Evolutionary conservation across 202 grass and related monocot genomes (phyloP), one percentile per base, ranked within the genome.

Genomic region (Schoenoplectus triqueter): DNA sequence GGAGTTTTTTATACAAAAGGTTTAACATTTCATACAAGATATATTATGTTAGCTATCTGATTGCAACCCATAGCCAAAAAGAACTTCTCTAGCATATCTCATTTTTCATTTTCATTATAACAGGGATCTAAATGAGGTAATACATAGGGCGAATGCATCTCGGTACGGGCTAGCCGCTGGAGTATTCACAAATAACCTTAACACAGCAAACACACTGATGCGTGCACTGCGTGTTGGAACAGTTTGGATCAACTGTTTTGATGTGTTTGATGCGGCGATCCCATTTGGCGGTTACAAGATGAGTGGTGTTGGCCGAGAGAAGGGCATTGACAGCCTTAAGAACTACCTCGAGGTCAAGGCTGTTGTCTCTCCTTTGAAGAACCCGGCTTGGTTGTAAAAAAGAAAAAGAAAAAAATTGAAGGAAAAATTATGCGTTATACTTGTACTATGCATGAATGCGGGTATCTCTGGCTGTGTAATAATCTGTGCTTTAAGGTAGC

Each of bases 241-340:
- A 1, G 86, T 97, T 42, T 97, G 91, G 89, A 10, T 97, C 7
- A 97, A 97, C 86, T 92, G 88, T 88, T 97, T 87, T 82, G 82
- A 91, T 84, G 76, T 85, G 40, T 81, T 93, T 47, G 94, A 97
- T 51, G 85, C 88, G 0, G 84, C 63, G n/a, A 84, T 89, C 69
- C 94, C 89, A 6, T 97, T 92, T 55, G 89, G 91, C 10, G 89
- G 94, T 4, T 93, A 84, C 88, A 97, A 93, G 88, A 93, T 93
- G 94, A 97, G 94, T 22, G 91, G 94, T 73, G 45, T 97, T 0
- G 94, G 94, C 0, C 7, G 88, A 84, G 94, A 90, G 76, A 91
- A 88, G 54, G 89, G 89, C 55, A 2, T 80, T 55, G 84, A 93
- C 69, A 84, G 86, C 19, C 87, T 97, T 22, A 64, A 81, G 1